Evolutionary conservation across 2,329 filamentous ascomycete species (phyloP).

Genomic region (Stylonectria norvegica): DNA sequence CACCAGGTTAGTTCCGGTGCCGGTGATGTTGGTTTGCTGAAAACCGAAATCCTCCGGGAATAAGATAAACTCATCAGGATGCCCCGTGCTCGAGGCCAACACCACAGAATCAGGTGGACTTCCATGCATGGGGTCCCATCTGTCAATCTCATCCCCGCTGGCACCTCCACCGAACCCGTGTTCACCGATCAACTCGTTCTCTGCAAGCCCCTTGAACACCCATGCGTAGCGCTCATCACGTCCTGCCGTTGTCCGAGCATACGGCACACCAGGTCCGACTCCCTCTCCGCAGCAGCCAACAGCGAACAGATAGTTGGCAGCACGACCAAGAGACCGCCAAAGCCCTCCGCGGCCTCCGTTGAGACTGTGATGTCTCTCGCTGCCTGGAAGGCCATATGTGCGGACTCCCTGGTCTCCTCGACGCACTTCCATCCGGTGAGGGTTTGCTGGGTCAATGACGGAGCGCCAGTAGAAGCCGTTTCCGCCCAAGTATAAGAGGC

Average conservation of each 20-base stretch:
- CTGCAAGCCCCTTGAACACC: conserved; percentile 12
- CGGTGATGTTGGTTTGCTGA: not conserved
- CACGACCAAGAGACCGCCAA: conserved; percentile 30
- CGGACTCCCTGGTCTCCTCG: not conserved
- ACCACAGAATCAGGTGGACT: conserved; percentile 16
- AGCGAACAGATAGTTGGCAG: conserved; percentile 31
- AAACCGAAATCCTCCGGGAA: not conserved
- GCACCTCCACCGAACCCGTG: conserved; percentile 30
- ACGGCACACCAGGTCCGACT: not conserved
- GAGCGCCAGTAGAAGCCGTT: conserved; percentile 33
- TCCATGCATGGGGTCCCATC: conserved; percentile 30
- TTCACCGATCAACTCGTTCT: conserved; percentile 19
- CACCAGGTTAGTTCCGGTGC: not conserved
- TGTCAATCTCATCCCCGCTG: conserved; percentile 35
- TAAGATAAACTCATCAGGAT: not conserved
- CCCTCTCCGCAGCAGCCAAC: conserved; percentile 19
- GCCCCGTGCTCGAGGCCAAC: not conserved
- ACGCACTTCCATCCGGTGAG: not conserved
- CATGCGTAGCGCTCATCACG: not conserved
- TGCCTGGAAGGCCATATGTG: conserved; percentile 3
- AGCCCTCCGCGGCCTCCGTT: conserved; percentile 32
- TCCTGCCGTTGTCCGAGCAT: no score
- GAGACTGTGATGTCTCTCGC: conserved; percentile 28
- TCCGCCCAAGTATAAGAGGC: conserved; percentile 37
- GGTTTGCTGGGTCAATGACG: conserved; percentile 11